phyloP scores from a whole-genome alignment of 352 stramenopile genomes.

The Pythium apleroticum region DNA sequence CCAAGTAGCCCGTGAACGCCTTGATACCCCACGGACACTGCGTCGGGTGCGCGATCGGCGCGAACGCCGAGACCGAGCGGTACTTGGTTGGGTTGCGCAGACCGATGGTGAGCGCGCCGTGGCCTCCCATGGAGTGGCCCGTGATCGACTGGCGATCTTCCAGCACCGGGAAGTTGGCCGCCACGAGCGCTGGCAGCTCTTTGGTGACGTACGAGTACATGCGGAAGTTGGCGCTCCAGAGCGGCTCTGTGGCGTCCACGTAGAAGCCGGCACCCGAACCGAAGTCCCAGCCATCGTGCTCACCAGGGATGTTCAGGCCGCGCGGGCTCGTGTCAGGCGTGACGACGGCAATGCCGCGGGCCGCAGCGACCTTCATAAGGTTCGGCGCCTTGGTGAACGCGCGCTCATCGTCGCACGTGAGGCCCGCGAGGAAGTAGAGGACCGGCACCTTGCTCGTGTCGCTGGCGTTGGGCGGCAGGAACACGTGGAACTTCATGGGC shows the following conservation, averaged over 20 bases:
- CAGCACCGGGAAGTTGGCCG: conserved; percentile 80
- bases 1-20: conserved; percentile 97
- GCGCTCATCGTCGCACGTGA: conserved; percentile 97
- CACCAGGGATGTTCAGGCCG: conserved; percentile 87
- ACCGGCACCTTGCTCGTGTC: conserved; percentile 73
- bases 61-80: conserved; percentile 94
- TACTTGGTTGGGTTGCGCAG: conserved; percentile 89
- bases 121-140: conserved; percentile 97
- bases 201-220: conserved; percentile 98
- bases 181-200: conserved; percentile 92
- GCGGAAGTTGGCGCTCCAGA: conserved; percentile 93
- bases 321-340: conserved; percentile 96
- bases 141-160: conserved; percentile 90
- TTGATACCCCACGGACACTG: conserved; percentile 98
- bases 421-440: conserved; percentile 95
- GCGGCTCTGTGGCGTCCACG: conserved; percentile 94
- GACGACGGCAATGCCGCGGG: conserved; percentile 93
- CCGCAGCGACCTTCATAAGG: conserved; percentile 88
- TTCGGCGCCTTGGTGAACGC: conserved; percentile 94
- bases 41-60: conserved; percentile 95
- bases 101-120: conserved; percentile 95
- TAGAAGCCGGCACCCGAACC: conserved; percentile 97
- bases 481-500: conserved; percentile 92
- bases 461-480: conserved; percentile 68
- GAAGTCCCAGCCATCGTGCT: conserved; percentile 97